phyloP scores from a whole-genome alignment of 2,329 filamentous ascomycete species.

The Cryphonectria nitschkei region DNA sequence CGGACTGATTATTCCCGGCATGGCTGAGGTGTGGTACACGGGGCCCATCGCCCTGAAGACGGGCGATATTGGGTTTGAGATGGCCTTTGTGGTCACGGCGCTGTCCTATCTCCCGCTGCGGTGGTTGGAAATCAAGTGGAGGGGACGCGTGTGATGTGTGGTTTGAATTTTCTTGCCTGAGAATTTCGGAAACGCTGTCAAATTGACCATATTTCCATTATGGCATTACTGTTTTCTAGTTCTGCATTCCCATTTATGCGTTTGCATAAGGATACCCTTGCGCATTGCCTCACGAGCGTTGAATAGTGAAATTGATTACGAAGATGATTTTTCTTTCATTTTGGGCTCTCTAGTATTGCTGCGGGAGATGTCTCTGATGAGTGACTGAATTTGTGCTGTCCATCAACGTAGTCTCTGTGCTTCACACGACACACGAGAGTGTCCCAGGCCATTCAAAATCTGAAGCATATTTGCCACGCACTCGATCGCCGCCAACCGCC shows the following conservation, averaged over 20 bases:
- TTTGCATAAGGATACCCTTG: conserved; percentile 10
- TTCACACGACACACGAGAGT: not conserved
- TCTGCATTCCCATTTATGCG: not conserved
- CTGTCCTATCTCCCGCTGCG: conserved; percentile 53
- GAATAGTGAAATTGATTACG: not conserved
- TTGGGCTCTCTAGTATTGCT: not conserved
- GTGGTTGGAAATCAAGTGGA: conserved; percentile 46
- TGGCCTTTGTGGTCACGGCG: conserved; percentile 58
- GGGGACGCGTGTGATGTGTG: conserved; percentile 23
- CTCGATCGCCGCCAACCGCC: too few species aligned
- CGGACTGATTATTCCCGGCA: conserved; percentile 60
- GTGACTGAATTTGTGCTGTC: not conserved
- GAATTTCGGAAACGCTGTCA: too few species aligned
- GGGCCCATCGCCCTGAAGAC: conserved; percentile 63
- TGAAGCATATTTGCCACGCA: not conserved
- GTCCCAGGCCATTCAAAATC: not conserved
- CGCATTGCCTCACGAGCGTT: not conserved
- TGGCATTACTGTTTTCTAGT: not conserved
- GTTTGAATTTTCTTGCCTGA: not conserved
- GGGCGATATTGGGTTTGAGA: conserved; percentile 69
- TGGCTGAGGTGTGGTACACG: conserved; percentile 64
- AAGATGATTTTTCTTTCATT: not conserved
- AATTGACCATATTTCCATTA: not conserved
- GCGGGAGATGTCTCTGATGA: not conserved
- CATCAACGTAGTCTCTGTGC: not conserved